A percentile compares a stretch with the other conserved stretches of the same genome.
phyloP scores from a whole-genome alignment of 179 eudicot genomes.

The Sideroxylon spinosum region DNA sequence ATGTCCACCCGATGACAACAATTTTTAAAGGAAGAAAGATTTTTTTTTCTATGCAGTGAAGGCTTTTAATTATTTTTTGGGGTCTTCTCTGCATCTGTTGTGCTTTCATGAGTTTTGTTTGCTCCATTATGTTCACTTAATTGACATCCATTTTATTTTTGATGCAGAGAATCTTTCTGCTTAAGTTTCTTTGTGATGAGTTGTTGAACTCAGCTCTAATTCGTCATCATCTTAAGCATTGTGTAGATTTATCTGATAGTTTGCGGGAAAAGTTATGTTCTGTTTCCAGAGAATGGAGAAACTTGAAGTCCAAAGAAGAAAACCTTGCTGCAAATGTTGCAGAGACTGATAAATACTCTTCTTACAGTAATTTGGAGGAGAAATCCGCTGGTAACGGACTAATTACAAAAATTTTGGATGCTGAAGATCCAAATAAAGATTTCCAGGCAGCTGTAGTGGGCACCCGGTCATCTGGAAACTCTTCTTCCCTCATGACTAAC shows the following conservation, averaged over 20 bases:
- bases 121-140: conserved; percentile 1
- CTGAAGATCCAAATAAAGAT: conserved; percentile 23
- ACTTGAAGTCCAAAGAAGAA: conserved; percentile 47
- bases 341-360: conserved; percentile 21
- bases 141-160: conserved; percentile 9
- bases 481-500: background rate
- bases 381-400: conserved; percentile 21
- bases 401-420: conserved; percentile 26
- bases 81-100: background rate
- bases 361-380: conserved; percentile 13
- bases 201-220: conserved; percentile 43
- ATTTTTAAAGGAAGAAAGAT: background rate
- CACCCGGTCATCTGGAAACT: conserved; percentile 10
- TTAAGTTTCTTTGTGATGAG: conserved; percentile 60
- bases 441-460: conserved; percentile 16
- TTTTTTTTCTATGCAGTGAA: background rate
- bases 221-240: conserved; percentile 54
- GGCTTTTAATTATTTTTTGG: background rate
- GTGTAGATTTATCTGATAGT: conserved; percentile 40
- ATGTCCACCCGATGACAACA: background rate
- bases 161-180: conserved; percentile 50
- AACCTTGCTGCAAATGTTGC: conserved; percentile 31
- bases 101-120: background rate
- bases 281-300: conserved; percentile 41
- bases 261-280: conserved; percentile 56